phyloP scores from a whole-genome alignment of 371 early-diverging fungal species.

The Circinella minor region DNA sequence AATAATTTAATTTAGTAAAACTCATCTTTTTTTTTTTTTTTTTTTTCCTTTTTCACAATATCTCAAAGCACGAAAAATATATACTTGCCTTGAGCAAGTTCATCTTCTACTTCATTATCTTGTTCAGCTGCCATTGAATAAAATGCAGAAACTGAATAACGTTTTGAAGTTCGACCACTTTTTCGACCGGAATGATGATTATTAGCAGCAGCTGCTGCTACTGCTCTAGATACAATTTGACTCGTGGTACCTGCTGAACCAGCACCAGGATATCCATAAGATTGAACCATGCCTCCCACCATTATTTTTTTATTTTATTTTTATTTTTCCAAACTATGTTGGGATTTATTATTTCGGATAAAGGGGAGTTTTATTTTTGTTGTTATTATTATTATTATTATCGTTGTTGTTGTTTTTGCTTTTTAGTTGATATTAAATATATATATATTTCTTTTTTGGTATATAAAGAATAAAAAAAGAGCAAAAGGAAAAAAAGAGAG shows the following conservation, averaged over 20 bases:
- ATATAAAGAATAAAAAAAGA: no score
- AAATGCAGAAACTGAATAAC: slow-evolving; percentile 89
- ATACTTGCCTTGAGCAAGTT: slow-evolving; percentile 70
- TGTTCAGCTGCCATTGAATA: slow-evolving; percentile 97
- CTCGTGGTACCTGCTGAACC: slow-evolving; percentile 23
- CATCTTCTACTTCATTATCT: slow-evolving; percentile 94
- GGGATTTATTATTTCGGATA: no score
- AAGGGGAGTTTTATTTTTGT: no score
- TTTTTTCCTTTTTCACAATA: no score
- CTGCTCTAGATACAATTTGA: slow-evolving; percentile 47
- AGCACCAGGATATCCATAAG: slow-evolving; percentile 44
- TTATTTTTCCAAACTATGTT: slow-evolving; percentile 13
- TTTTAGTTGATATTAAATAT: no score
- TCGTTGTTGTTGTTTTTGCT: no score
- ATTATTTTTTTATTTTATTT: slow-evolving; percentile 30
- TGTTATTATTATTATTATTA: no score
- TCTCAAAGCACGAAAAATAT: not conserved
- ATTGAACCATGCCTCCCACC: slow-evolving; percentile 54
- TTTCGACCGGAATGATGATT: slow-evolving; percentile 39
- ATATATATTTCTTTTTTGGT: no score
- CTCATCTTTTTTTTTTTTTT: no score
- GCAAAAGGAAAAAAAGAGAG: no score
- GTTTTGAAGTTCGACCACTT: slow-evolving; percentile 52
- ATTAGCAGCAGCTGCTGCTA: slow-evolving; percentile 54
- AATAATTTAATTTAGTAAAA: no score